These are phyloP conservation scores for Cladosporium sp. DNA, from an alignment of 2,329 filamentous ascomycete species.

Conservation along the genomic window DNA sequence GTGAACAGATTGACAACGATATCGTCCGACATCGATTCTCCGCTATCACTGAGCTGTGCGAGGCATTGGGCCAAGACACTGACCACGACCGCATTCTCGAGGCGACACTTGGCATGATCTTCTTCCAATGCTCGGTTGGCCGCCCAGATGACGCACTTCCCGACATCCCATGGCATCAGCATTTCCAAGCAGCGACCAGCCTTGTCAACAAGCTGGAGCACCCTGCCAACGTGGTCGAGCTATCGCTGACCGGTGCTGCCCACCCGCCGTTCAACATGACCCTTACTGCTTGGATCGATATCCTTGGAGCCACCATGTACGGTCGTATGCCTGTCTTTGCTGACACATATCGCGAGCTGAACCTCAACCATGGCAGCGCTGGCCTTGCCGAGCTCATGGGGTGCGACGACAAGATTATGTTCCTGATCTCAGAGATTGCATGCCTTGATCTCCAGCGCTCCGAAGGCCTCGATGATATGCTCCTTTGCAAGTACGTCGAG, in stretches of 20 bases:
- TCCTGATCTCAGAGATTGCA: constrained; percentile 94
- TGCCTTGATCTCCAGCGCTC: constrained; percentile 88
- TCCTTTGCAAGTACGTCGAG: constrained; percentile 84
- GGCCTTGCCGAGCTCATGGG: constrained; percentile 94
- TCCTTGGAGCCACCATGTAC: constrained; percentile 89
- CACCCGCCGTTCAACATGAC: constrained; percentile 94
- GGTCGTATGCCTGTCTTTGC: constrained; percentile 84
- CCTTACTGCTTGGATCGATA: constrained; percentile 92
- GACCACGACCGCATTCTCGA: constrained; percentile 88
- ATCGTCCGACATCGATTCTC: constrained; percentile 90
- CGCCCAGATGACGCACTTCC: constrained; percentile 79
- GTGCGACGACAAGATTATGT: constrained; percentile 96
- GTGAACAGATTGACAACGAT: constrained; percentile 79
- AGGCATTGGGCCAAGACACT: constrained; percentile 75
- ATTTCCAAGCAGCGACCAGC: constrained; percentile 87
- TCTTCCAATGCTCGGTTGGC: constrained; percentile 92
- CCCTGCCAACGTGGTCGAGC: constrained; percentile 60
- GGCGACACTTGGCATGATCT: constrained; percentile 90
- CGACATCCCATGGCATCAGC: constrained; percentile 95
- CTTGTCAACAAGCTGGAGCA: constrained; percentile 84
- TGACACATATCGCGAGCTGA: constrained; percentile 93
- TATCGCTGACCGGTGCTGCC: constrained; percentile 42
- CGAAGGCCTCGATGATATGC: constrained; percentile 79
- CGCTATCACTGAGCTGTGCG: constrained; percentile 82
- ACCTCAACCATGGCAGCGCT: constrained; percentile 64